Evolutionary conservation across 768 basidiomycete genomes (phyloP), one percentile per base, ranked within the genome.

Genomic region (Mycena chlorophos): DNA sequence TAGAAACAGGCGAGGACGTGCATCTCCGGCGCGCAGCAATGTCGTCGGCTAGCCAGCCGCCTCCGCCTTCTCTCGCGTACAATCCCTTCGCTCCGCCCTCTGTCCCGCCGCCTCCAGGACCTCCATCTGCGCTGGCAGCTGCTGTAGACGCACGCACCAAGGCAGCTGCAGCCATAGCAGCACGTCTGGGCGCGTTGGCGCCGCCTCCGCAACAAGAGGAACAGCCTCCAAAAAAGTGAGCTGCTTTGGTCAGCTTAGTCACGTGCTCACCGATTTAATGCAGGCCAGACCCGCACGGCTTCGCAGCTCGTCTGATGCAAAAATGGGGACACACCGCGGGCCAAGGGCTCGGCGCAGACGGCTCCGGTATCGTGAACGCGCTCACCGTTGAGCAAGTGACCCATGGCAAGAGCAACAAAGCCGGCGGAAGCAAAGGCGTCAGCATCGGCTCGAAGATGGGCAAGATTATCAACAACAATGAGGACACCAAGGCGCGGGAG

Each of bases 301-400:
- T 95, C 63, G 92, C 92, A 28, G 86, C 87, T 13, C 86, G 90
- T 29, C 68, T 96, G 62, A 96, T 97, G 94, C 91, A 90, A 2
- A 97, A 94, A 73, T 95, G 90, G 91, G 95, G 95, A 0, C 93
- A 97, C 68, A 89, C 91, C 68, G 91, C 92, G 68, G 96, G 96
- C 1, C 87, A 94, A 71, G 95, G 95, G 10, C 79, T 98, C 1
- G 96, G 96, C 29, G 87, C 81, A 0, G 85, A 90, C 56, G 90
- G 86, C 6, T 79, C 81, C 2, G 94, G 94, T 1, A 95, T 98
- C 42, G 84, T 95, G 40, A 89, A 95, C 55, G 93, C 95, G 4
- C 80, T 98, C 3, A 81, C 86, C 0, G 89, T 96, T 20, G 90
- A 95, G 66, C 87, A 88, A 54, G 74, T 82, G 16, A 66, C 72